phyloP scores from a whole-genome alignment of 441 rosid genomes.

The Rhodomyrtus psidioides region DNA sequence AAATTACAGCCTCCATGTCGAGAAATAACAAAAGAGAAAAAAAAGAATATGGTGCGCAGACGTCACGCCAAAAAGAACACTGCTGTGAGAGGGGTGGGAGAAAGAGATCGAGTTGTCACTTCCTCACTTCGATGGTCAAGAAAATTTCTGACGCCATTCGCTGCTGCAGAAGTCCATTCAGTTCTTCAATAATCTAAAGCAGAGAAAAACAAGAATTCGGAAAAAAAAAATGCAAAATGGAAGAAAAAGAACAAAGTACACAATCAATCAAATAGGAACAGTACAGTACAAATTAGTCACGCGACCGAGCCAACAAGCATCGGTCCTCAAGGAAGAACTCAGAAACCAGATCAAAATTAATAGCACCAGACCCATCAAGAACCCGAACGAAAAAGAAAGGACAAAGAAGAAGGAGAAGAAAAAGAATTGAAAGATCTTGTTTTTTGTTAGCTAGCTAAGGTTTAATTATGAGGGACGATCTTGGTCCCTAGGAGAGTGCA shows the following conservation, averaged over 20 bases:
- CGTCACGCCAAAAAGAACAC: neutral
- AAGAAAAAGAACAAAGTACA: neutral
- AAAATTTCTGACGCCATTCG: neutral
- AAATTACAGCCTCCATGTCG: neutral
- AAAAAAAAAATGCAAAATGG: neutral
- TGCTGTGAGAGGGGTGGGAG: neutral
- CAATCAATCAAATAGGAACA: neutral
- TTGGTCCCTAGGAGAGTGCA: constrained; percentile 37
- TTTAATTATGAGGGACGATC: neutral
- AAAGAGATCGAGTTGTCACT: neutral
- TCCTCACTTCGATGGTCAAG: neutral
- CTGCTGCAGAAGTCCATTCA: neutral
- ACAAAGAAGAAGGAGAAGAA: neutral
- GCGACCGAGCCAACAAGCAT: neutral
- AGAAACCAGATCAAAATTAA: neutral
- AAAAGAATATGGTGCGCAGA: neutral
- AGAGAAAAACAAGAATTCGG: neutral
- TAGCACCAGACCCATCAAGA: neutral
- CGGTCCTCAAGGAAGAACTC: neutral
- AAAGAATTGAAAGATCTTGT: neutral
- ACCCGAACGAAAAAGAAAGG: neutral
- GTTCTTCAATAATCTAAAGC: neutral
- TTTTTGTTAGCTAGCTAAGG: neutral
- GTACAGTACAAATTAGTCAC: neutral
- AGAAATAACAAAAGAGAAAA: neutral